Conservation (phyloP, 352 stramenopile species). For the Globisporangium paroecandrum region DNA sequence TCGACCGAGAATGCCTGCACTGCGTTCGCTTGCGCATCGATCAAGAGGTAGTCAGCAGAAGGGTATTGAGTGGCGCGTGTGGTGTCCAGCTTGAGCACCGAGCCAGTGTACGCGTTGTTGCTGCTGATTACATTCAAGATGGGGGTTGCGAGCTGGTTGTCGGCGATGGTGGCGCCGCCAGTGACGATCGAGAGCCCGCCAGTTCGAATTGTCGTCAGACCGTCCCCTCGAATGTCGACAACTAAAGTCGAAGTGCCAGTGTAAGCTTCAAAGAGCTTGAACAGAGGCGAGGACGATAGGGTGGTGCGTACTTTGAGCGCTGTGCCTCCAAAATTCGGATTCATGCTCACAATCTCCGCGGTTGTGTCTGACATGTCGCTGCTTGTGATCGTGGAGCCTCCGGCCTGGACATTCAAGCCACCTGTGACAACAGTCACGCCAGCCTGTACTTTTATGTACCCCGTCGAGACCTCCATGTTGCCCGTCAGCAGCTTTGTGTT, state of each 20-base stretch:
- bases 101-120: conserved; percentile 23
- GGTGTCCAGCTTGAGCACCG: conserved; percentile 26
- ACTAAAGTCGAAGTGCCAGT: conserved; percentile 24
- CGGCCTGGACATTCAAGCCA: conserved; percentile 33
- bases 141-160: conserved; percentile 19
- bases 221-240: conserved; percentile 42
- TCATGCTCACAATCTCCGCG: conserved; percentile 36
- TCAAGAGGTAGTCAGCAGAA: conserved; percentile 33
- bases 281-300: conserved; percentile 18
- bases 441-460: conserved; percentile 43
- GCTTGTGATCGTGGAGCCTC: conserved; percentile 33
- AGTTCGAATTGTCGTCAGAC: conserved; percentile 41
- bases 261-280: conserved; percentile 47
- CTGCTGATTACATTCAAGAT: conserved; percentile 31
- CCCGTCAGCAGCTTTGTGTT: conserved; percentile 48
- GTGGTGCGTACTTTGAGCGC: conserved; percentile 32
- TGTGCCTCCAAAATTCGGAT: conserved; percentile 30
- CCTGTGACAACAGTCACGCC: conserved; percentile 32
- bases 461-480: conserved; percentile 49
- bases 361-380: conserved; percentile 17
- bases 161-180: conserved; percentile 38
- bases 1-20: conserved; percentile 38
- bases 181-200: conserved; percentile 35
- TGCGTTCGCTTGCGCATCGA: conserved; percentile 29
- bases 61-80: conserved; percentile 26